Conservation (phyloP, 208 protist species). For the Leptomonas pyrrhocoris region DNA sequence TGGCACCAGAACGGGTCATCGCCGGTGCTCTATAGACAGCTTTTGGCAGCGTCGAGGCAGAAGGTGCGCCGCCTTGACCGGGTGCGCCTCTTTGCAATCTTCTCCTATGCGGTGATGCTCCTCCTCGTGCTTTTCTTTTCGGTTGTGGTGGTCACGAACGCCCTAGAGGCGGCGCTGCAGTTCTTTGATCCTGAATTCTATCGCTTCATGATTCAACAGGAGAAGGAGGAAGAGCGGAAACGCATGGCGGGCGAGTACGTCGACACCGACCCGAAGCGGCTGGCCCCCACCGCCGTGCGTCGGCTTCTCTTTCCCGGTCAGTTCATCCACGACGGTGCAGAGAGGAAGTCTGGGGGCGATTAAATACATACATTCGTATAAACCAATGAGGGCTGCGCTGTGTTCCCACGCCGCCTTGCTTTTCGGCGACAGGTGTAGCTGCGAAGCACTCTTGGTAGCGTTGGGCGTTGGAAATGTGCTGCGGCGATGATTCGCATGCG, state of each 20-base stretch:
- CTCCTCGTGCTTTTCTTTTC: slow-evolving; percentile 60
- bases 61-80: slow-evolving; percentile 32
- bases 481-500: no score
- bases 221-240: slow-evolving; percentile 63
- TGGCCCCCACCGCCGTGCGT: slow-evolving; percentile 68
- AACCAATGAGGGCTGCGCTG: background rate
- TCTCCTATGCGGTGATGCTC: slow-evolving; percentile 64
- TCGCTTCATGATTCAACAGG: slow-evolving; percentile 73
- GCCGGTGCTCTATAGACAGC: slow-evolving; percentile 58
- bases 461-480: no score
- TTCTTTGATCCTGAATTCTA: slow-evolving; percentile 85
- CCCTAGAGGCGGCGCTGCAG: slow-evolving; percentile 59
- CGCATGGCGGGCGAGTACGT: slow-evolving; percentile 54
- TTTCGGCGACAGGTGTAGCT: no score
- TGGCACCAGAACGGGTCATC: slow-evolving; percentile 81
- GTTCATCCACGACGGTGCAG: slow-evolving; percentile 57
- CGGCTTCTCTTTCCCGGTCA: slow-evolving; percentile 74
- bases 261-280: slow-evolving; percentile 77
- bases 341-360: no score
- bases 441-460: no score
- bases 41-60: slow-evolving; percentile 33
- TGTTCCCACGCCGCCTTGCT: no score
- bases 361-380: background rate
- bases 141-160: slow-evolving; percentile 51
- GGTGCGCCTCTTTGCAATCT: slow-evolving; percentile 64